A percentile compares a stretch with the other conserved stretches of the same genome.
Evolutionary conservation across 352 stramenopile species (phyloP).

Genomic region (Halophytophthora batemanensis): DNA sequence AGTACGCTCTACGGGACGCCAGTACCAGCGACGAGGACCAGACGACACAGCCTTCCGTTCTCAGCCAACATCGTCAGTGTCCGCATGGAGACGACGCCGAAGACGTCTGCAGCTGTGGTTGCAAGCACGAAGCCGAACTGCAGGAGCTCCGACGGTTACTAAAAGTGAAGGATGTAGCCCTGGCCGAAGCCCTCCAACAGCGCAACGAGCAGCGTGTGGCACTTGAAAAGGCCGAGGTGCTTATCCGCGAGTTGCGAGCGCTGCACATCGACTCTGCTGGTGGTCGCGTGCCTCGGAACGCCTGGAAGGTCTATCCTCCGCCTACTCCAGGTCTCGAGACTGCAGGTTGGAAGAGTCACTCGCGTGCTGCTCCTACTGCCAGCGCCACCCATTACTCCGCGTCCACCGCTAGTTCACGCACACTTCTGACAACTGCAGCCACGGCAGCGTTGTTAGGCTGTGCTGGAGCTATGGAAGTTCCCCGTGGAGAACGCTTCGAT

Average conservation of each 20-base stretch:
- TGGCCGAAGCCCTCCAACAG: constrained; percentile 54
- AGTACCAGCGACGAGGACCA: constrained; percentile 3
- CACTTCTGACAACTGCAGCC: constrained; percentile 14
- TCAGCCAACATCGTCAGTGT: no score
- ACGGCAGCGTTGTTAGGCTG: constrained; percentile 23
- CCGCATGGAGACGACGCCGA: no score
- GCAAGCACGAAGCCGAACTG: constrained; percentile 27
- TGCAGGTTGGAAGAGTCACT: constrained; percentile 5
- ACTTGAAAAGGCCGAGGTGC: constrained; percentile 39
- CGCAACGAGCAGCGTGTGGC: constrained; percentile 49
- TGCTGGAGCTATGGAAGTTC: constrained; percentile 27
- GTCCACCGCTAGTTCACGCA: constrained; percentile 19
- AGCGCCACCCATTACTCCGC: constrained; percentile 22
- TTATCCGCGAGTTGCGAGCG: constrained; percentile 37
- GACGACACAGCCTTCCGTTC: no score
- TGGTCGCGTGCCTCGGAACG: constrained; percentile 16
- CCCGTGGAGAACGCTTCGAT: constrained; percentile 48
- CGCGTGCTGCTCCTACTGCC: constrained; percentile 6
- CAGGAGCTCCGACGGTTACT: constrained; percentile 38
- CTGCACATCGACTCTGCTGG: constrained; percentile 20
- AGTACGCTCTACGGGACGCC: constrained; percentile 23
- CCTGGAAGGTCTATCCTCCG: constrained; percentile 21
- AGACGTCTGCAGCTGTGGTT: constrained; percentile 13
- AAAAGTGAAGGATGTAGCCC: constrained; percentile 48
- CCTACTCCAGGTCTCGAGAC: constrained; percentile 4